Conservation (phyloP, 805 yeast species). For the Spathaspora gorwiae region DNA sequence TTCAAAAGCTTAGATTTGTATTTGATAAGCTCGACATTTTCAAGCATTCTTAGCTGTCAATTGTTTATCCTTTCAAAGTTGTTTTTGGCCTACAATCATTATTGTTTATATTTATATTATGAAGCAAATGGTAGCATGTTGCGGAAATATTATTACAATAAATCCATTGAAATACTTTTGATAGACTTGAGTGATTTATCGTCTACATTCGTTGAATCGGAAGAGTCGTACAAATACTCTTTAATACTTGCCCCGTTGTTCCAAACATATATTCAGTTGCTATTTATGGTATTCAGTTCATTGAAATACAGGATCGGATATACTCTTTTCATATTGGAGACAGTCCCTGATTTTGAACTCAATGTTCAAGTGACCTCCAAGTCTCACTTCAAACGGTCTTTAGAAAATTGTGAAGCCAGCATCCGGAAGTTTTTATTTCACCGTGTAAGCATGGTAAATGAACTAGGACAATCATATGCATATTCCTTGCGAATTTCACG, state of each 20-base stretch:
- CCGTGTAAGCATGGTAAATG: neutral
- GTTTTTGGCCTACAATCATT: slow-evolving; percentile 1
- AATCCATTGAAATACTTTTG: neutral
- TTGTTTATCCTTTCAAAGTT: neutral
- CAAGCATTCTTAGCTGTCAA: neutral
- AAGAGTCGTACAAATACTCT: too few relatives aligned
- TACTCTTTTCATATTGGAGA: neutral
- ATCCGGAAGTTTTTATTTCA: neutral
- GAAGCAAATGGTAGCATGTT: neutral
- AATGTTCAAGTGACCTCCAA: neutral
- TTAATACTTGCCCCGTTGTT: neutral
- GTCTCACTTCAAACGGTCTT: neutral
- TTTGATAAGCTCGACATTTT: neutral
- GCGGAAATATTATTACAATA: neutral
- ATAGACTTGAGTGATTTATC: neutral
- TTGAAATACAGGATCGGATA: neutral
- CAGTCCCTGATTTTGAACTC: neutral
- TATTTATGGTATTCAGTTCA: neutral
- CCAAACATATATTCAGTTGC: neutral
- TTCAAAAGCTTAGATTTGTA: slow-evolving; percentile 1
- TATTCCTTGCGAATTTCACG: neutral
- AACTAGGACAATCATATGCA: neutral
- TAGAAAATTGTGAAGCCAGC: neutral
- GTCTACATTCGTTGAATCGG: too few relatives aligned
- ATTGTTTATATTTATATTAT: neutral